Evolutionary conservation across 495 filamentous ascomycete species (phyloP).

Genomic region (Hypoxylon intermedium): DNA sequence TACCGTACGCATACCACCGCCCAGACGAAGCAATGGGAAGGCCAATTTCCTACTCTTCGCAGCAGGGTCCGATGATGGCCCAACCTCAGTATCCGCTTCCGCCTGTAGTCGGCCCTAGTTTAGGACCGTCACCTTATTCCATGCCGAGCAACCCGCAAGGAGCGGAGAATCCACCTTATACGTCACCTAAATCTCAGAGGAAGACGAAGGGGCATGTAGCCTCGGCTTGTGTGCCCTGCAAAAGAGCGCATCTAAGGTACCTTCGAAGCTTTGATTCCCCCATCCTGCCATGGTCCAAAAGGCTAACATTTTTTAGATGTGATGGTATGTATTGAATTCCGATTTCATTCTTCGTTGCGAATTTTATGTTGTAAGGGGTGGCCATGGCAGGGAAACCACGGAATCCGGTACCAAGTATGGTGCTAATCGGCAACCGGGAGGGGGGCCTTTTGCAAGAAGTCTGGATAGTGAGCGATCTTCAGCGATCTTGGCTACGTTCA

Average conservation of each 20-base stretch:
- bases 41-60: constrained; percentile 48
- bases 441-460: background rate
- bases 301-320: constrained; percentile 49
- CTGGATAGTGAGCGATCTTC: background rate
- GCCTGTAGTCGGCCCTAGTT: constrained; percentile 43
- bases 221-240: constrained; percentile 96
- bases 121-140: constrained; percentile 47
- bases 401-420: background rate
- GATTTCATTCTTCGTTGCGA: constrained; percentile 22
- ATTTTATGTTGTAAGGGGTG: constrained; percentile 4
- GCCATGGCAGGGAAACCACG: background rate
- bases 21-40: constrained; percentile 46
- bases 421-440: background rate
- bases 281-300: constrained; percentile 8
- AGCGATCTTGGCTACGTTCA: background rate
- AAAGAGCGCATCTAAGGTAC: constrained; percentile 85
- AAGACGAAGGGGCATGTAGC: constrained; percentile 95
- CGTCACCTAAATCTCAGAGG: constrained; percentile 71
- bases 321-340: constrained; percentile 55
- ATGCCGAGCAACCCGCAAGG: constrained; percentile 42
- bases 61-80: constrained; percentile 37
- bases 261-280: constrained; percentile 37
- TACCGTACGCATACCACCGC: constrained; percentile 48
- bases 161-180: constrained; percentile 47
- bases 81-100: constrained; percentile 47